A percentile compares a stretch with the other conserved stretches of the same genome.
These are phyloP conservation scores for Coelastrella sp. DNA, from an alignment of 139 green algal species.

Conservation along the genomic window DNA sequence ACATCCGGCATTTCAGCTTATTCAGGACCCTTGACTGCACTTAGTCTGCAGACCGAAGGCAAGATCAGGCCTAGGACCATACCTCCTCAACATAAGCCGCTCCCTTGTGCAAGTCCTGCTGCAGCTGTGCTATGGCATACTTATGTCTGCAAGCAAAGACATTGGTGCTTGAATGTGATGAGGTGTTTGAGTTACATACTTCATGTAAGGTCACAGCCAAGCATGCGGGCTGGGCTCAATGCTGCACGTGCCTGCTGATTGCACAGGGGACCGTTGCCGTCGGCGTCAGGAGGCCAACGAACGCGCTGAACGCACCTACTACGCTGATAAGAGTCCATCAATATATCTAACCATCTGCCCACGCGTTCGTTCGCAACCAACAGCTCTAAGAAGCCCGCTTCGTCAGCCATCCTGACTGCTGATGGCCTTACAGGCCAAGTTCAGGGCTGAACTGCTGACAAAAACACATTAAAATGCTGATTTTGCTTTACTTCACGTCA, in stretches of 20 bases:
- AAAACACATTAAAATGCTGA: too few relatives aligned
- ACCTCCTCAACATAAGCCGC: constrained; percentile 57
- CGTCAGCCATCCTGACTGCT: constrained; percentile 19
- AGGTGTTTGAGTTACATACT: neutral
- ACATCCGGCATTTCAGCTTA: neutral
- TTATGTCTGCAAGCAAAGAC: constrained; percentile 51
- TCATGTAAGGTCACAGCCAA: neutral
- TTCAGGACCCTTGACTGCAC: neutral
- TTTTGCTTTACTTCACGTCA: too few relatives aligned
- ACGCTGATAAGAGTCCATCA: constrained; percentile 45
- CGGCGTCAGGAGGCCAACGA: too few relatives aligned
- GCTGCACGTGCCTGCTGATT: neutral
- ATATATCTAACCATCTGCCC: constrained; percentile 57
- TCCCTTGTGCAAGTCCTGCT: constrained; percentile 46
- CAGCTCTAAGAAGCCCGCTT: constrained; percentile 68
- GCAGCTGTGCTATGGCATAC: constrained; percentile 53
- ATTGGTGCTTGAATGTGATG: neutral
- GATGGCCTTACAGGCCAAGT: too few relatives aligned
- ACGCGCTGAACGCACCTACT: neutral
- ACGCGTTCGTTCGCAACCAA: constrained; percentile 74
- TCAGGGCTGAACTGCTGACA: too few relatives aligned
- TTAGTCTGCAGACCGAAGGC: neutral
- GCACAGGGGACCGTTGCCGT: too few relatives aligned
- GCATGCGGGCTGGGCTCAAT: neutral
- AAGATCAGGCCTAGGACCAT: neutral